These are phyloP conservation scores for Wallacemonas rigidus DNA, from an alignment of 208 protist species.

Conservation along the genomic window DNA sequence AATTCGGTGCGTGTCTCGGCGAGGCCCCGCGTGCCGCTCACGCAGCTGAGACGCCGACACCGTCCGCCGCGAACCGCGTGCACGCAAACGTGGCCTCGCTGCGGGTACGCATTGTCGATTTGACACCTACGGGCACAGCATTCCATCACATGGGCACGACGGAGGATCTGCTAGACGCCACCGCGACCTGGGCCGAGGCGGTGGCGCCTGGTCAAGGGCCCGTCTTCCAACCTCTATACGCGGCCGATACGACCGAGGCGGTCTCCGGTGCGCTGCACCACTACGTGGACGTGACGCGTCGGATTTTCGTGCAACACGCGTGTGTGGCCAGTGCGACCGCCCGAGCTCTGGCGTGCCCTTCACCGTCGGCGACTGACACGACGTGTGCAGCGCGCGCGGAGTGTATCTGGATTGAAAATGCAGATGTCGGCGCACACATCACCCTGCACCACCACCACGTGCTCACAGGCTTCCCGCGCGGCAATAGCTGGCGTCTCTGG, in stretches of 20 bases:
- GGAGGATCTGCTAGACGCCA: conserved; percentile 32
- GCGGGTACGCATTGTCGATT: conserved; percentile 33
- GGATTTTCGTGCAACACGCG: conserved; percentile 3
- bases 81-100: neutral
- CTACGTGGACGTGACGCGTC: neutral
- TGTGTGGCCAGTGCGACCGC: neutral
- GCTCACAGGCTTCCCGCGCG: conserved; percentile 43
- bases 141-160: conserved; percentile 56
- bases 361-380: neutral
- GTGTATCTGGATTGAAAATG: conserved; percentile 51
- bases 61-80: neutral
- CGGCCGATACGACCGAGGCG: neutral
- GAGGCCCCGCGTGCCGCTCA: neutral
- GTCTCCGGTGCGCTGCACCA: neutral
- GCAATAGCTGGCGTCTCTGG: conserved; percentile 39
- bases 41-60: no score
- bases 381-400: neutral
- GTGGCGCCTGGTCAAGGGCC: neutral
- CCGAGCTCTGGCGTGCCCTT: neutral
- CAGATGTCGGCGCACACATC: conserved; percentile 33
- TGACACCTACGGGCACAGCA: conserved; percentile 16
- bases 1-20: conserved; percentile 43
- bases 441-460: conserved; percentile 31
- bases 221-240: conserved; percentile 7
- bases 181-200: neutral